Conservation (phyloP, 2,329 filamentous ascomycete genomes). For the Lasiodiplodia sp. region DNA sequence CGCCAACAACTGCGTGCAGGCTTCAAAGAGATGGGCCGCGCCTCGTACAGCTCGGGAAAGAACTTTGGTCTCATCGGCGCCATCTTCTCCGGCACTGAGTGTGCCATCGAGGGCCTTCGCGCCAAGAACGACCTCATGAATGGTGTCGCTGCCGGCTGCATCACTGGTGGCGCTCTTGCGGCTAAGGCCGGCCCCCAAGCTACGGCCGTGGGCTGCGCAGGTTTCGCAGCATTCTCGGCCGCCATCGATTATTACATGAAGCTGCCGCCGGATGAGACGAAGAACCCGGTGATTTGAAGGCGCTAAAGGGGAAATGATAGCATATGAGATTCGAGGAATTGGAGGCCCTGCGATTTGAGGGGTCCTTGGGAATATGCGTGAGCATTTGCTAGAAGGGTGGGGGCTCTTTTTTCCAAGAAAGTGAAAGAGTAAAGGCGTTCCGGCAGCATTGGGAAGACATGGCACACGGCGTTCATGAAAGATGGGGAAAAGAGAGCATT, state of each 20-base stretch:
- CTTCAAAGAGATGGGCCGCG: slow-evolving; percentile 92
- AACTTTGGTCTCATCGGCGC: slow-evolving; percentile 94
- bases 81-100: slow-evolving; percentile 91
- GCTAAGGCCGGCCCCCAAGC: slow-evolving; percentile 89
- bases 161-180: slow-evolving; percentile 89
- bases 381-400: slow-evolving; percentile 7
- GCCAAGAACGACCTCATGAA: slow-evolving; percentile 95
- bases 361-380: neutral
- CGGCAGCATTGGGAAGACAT: neutral
- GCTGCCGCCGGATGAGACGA: slow-evolving; percentile 51
- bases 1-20: slow-evolving; percentile 83
- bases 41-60: slow-evolving; percentile 83
- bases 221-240: slow-evolving; percentile 90
- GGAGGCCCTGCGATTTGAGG: neutral
- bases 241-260: slow-evolving; percentile 91
- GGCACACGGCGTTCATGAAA: slow-evolving; percentile 2
- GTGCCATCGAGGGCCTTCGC: slow-evolving; percentile 88
- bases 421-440: slow-evolving; percentile 2
- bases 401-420: neutral
- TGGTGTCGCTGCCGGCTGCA: slow-evolving; percentile 84
- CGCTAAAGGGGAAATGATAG: neutral
- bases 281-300: slow-evolving; percentile 46
- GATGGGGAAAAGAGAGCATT: slow-evolving; percentile 26
- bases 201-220: slow-evolving; percentile 83
- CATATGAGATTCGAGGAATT: neutral